Base-by-base conservation (phyloP, 2,329 filamentous ascomycete species). In the Pyrenophora graminea region DNA sequence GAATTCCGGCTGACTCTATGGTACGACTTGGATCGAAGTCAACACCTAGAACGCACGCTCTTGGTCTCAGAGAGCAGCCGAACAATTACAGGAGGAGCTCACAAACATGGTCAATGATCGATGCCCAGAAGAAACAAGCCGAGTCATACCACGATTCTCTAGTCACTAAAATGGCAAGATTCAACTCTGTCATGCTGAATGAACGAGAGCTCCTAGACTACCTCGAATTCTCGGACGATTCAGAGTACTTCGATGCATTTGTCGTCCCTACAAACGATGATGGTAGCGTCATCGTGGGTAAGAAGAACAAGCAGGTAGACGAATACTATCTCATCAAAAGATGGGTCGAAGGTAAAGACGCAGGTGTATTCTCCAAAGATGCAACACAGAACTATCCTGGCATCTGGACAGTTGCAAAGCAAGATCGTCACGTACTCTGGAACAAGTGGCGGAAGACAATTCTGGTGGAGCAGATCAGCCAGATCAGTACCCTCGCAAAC, bases 21-120 rank as follows among this genome's bases (percentile, higher is more conserved):
- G 80, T 88, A 0, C 80, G 88, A 0, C 74, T 91, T 0, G 88
- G 88, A 0, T 80, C 79, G 0, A 88, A 88, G 53, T 81, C 63
- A 0, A 84, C 79, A 0, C 21, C 62, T 0, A 66, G 69, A 3
- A 89, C 85, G 0, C 71, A 74, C 2, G 42, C 58, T 0, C 69
- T 89, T 0, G 75, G 66, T 2, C 66, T 88, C 1, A 75, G 66
- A 0, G 71, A 76, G 18, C 78, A 82, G 44, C 55, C 53, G 0
- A 63, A 50, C 0, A 59, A 32, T 1, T 76, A 71, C 45, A 69
- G 52, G n/a, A 67, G 72, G 3, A 71, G 62, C 5, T 27, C n/a
- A 2, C 36, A 59, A 2, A 67, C 72, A 2, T 80, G 76, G 74
- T 4, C 43, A 0, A 64, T 79, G 10, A 78, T 85, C n/a, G 52